Evolutionary conservation across 352 stramenopile species (phyloP).

Genomic region (Aphanomyces invadans): DNA sequence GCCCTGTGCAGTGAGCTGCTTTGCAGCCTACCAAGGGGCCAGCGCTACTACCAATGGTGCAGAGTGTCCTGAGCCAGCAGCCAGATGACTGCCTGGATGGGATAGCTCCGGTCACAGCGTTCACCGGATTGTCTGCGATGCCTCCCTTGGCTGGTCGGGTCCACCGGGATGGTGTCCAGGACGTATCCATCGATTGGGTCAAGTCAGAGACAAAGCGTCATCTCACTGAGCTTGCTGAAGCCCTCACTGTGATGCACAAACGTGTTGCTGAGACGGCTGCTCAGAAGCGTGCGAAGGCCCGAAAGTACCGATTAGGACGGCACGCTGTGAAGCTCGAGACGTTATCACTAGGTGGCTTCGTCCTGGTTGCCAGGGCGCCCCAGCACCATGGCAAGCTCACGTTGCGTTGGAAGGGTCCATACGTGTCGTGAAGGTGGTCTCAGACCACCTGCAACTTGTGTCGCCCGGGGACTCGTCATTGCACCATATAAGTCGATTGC

Average conservation of each 20-base stretch:
- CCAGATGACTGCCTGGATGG: constrained; percentile 26
- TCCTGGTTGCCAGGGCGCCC: neutral
- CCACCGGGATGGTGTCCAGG: neutral
- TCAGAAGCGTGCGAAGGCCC: constrained; percentile 2
- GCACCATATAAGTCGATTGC: constrained; percentile 2
- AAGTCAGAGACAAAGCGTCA: constrained; percentile 6
- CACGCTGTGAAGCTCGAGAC: neutral
- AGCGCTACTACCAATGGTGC: constrained; percentile 25
- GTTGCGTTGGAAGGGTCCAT: constrained; percentile 10
- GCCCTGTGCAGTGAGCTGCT: constrained; percentile 27
- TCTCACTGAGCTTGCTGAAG: constrained; percentile 3
- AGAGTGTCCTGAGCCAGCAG: constrained; percentile 27
- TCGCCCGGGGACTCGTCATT: neutral
- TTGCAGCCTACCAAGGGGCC: constrained; percentile 21
- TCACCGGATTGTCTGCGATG: constrained; percentile 26
- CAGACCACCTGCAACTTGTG: constrained; percentile 20
- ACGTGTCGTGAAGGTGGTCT: neutral
- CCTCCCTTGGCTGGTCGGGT: neutral
- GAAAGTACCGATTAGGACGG: neutral
- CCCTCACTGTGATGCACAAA: constrained; percentile 21
- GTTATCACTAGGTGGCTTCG: constrained; percentile 13
- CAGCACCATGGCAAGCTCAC: constrained; percentile 8
- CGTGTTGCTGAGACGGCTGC: neutral
- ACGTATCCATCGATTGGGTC: constrained; percentile 1
- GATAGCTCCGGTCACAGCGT: constrained; percentile 29